Percentiles rank a stretch among this genome's conserved stretches.
Conservation (phyloP, 352 stramenopile genomes). For the Pythium insidiosum region DNA sequence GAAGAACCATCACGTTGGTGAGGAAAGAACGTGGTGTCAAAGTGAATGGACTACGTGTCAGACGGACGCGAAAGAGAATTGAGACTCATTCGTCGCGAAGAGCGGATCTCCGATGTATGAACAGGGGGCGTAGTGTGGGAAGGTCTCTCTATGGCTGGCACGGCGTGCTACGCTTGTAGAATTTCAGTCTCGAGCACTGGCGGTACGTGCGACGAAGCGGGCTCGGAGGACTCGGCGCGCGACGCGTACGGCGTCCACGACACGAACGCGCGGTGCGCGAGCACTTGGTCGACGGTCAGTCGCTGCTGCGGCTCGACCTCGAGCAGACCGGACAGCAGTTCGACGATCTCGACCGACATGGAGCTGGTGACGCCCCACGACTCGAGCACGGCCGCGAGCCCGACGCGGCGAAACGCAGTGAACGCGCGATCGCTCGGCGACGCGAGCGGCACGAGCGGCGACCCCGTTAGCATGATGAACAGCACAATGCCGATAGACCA, state of each 20-base stretch:
- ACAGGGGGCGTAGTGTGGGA: no score
- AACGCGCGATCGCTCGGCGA: constrained; percentile 22
- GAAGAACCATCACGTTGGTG: no score
- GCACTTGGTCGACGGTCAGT: constrained; percentile 6
- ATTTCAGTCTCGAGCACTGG: constrained; percentile 3
- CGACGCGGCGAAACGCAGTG: constrained; percentile 7
- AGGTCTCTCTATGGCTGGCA: no score
- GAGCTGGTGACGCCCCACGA: constrained; percentile 16
- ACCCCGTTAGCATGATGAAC: constrained; percentile 62
- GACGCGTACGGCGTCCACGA: constrained; percentile 7
- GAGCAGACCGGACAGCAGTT: constrained; percentile 8
- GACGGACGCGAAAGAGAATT: no score
- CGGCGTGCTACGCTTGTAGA: constrained; percentile 7
- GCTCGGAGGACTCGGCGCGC: neutral
- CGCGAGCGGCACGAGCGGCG: constrained; percentile 29
- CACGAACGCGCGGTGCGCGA: constrained; percentile 6
- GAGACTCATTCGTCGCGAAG: no score
- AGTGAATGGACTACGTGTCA: no score
- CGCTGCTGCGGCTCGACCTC: constrained; percentile 8
- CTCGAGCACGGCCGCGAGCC: constrained; percentile 21
- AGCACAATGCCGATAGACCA: constrained; percentile 63
- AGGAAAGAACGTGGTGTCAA: no score
- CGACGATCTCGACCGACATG: constrained; percentile 9
- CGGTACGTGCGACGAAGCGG: constrained; percentile 2
- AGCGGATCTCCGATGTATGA: no score